Percentiles rank a stretch among this genome's conserved stretches.
These are phyloP conservation scores for Anethum foeniculum DNA, from an alignment of 140 eudicot species.

Conservation along the genomic window DNA sequence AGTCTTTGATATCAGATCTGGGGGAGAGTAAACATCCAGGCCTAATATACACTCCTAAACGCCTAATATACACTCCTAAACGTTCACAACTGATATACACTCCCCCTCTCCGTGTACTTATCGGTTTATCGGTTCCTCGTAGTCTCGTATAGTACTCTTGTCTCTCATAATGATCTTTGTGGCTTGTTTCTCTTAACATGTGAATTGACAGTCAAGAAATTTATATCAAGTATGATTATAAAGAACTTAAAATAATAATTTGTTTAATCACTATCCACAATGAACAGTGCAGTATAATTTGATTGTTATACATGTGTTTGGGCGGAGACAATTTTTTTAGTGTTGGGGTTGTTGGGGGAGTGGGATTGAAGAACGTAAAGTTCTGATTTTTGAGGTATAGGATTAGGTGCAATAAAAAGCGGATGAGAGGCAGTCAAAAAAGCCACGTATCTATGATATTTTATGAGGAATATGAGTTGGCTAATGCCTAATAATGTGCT, in stretches of 20 bases:
- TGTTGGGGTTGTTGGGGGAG: not conserved
- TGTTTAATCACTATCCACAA: not conserved
- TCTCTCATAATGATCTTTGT: not conserved
- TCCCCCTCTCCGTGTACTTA: not conserved
- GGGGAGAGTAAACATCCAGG: not conserved
- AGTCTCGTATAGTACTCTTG: not conserved
- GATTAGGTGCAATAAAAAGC: not conserved
- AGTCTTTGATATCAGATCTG: not conserved
- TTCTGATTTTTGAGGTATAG: not conserved
- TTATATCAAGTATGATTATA: not conserved
- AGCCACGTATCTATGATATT: not conserved
- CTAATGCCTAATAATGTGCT: not conserved
- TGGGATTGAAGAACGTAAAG: not conserved
- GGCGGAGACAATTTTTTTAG: no score
- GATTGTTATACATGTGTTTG: no score
- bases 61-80: no score
- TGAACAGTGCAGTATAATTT: no score
- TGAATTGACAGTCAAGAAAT: not conserved
- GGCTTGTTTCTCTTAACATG: not conserved
- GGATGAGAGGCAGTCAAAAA: not conserved
- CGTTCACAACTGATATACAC: not conserved
- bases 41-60: not conserved
- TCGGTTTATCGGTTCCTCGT: not conserved
- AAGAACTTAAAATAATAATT: not conserved
- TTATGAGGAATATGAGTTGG: not conserved